Base-by-base conservation (phyloP, 1,139 yeast species). In the Chernovozyma sophiae-reginae region DNA sequence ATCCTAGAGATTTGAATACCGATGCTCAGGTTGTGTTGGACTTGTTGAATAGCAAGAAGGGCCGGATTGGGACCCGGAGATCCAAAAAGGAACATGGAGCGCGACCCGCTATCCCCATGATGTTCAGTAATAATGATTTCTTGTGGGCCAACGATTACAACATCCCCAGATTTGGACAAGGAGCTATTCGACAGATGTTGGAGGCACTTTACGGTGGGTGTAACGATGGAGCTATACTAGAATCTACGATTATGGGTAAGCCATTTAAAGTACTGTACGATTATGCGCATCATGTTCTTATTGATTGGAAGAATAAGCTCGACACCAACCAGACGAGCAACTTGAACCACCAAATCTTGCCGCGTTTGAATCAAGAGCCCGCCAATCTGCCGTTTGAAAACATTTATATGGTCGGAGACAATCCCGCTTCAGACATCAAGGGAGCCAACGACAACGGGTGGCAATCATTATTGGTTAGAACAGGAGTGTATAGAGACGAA, bases 331-430 rank as follows among this genome's bases (percentile, higher is more conserved):
- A 20, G 10, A 20, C 23, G 6, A 20, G 51, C 36, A 43, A 53
- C 18, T 43, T 46, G 14, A 37, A 43, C 26, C 46, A 20, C 6
- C 23, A 20, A 10, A 20, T 20, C 6, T 7, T 20, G 10, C 29
- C 29, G 6, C 29, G 29, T 26, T 16, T 26, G 8, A 13, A 26
- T 12, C 10, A 39, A 6, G 27, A 62, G 4, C 77, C 77, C 2
- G 37, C 38, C 8, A 37, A 46, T n/a, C 52, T 70, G 6, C 77
- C 78, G 3, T 78, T 79, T 45, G 58, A 65, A 20, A 62, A 72
- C 26, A 83, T 92, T 2, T 90, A 72, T 62, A 92, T 92, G 98
- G 86, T 92, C 23, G 98, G 98, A 19, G 98, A 92, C 60, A 92
- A 92, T 57, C 97, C 97, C 2, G 92, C 82, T 20, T 79, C 90